Percentiles rank a stretch among this genome's conserved stretches.
Conservation (phyloP, 2,329 filamentous ascomycete species). For the Fusarium falciforme region DNA sequence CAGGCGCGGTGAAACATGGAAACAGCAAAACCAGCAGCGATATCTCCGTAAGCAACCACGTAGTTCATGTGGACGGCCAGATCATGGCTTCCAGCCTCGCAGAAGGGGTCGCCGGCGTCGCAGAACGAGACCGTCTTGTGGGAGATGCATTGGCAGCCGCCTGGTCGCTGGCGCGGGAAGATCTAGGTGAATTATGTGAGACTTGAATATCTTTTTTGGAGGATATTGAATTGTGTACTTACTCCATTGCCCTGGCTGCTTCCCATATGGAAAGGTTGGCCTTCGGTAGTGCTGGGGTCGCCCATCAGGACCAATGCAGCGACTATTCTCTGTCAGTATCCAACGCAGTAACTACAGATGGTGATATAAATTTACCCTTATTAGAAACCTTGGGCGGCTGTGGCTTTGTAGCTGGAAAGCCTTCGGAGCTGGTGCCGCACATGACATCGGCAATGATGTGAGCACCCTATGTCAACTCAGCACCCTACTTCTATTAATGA, state of each 20-base stretch:
- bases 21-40: slow-evolving; percentile 25
- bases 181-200: slow-evolving; percentile 6
- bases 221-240: not conserved
- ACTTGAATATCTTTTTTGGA: not conserved
- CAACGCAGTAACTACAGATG: rapidly evolving
- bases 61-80: slow-evolving; percentile 37
- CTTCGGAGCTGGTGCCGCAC: slow-evolving; percentile 35
- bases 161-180: slow-evolving; percentile 28
- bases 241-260: slow-evolving; percentile 33
- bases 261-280: slow-evolving; percentile 32
- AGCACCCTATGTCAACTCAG: slow-evolving; percentile 26
- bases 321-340: slow-evolving; percentile 2
- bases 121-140: slow-evolving; percentile 33
- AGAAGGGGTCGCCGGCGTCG: slow-evolving; percentile 35
- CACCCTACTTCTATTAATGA: not conserved
- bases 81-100: slow-evolving; percentile 29
- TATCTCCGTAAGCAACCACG: slow-evolving; percentile 21
- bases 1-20: slow-evolving; percentile 12
- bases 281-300: slow-evolving; percentile 36
- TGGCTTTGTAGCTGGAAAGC: slow-evolving; percentile 33
- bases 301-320: slow-evolving; percentile 38
- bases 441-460: slow-evolving; percentile 38
- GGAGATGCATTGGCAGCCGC: slow-evolving; percentile 20
- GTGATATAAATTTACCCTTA: slow-evolving; percentile 16
- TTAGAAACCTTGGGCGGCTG: not conserved